Evolutionary conservation across 1,284 basidiomycete genomes (phyloP).

Genomic region (Clitocybe nebularis): DNA sequence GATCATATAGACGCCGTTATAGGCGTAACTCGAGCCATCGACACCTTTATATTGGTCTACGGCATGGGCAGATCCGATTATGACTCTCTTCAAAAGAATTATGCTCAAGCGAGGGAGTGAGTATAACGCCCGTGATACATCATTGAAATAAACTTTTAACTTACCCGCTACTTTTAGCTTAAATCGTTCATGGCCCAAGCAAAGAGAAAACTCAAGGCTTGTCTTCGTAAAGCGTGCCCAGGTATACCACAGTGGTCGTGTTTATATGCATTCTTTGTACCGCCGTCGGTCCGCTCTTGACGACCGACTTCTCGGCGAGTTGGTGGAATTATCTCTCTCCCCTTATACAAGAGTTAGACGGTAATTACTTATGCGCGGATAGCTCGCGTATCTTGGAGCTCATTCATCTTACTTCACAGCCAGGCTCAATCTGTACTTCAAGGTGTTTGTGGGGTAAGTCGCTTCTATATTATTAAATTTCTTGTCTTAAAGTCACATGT

Average conservation of each 20-base stretch:
- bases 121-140: slow-evolving; percentile 20
- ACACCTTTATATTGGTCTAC: slow-evolving; percentile 74
- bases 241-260: slow-evolving; percentile 65
- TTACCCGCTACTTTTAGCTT: slow-evolving; percentile 34
- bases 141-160: not conserved
- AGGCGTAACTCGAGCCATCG: slow-evolving; percentile 64
- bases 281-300: slow-evolving; percentile 79
- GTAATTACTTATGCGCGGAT: slow-evolving; percentile 28
- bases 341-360: slow-evolving; percentile 79
- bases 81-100: slow-evolving; percentile 65
- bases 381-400: slow-evolving; percentile 3
- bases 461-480: slow-evolving; percentile 5
- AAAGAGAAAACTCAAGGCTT: slow-evolving; percentile 72
- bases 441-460: slow-evolving; percentile 59
- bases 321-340: slow-evolving; percentile 84
- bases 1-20: slow-evolving; percentile 92
- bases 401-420: slow-evolving; percentile 29
- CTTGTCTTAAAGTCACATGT: slow-evolving; percentile 7
- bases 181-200: slow-evolving; percentile 66
- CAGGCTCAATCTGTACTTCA: slow-evolving; percentile 74
- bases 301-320: slow-evolving; percentile 73
- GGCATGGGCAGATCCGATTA: slow-evolving; percentile 60
- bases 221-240: slow-evolving; percentile 81
- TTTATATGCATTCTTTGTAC: slow-evolving; percentile 79
- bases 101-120: slow-evolving; percentile 65